phyloP scores from a whole-genome alignment of 805 yeast genomes.

The Candida ovalis region DNA sequence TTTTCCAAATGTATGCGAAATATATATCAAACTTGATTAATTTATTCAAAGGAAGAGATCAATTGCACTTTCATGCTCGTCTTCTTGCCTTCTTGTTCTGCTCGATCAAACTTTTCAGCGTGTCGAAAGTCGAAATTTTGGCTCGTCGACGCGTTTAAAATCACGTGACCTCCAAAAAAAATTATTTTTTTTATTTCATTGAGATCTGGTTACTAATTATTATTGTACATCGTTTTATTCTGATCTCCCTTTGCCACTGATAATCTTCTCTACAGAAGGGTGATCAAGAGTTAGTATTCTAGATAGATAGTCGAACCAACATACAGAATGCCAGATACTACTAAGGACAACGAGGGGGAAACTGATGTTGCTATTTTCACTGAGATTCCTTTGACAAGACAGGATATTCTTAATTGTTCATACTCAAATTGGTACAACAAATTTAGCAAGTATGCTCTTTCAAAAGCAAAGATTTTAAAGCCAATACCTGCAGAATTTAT shows the following conservation, averaged over 20 bases:
- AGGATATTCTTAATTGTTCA: constrained; percentile 48
- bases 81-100: background rate
- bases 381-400: constrained; percentile 27
- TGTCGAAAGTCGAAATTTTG: constrained; percentile 1
- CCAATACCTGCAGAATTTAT: constrained; percentile 58
- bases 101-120: constrained; percentile 1
- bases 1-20: background rate
- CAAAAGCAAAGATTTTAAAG: constrained; percentile 48
- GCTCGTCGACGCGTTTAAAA: background rate
- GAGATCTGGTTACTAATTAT: background rate
- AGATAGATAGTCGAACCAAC: too few species aligned
- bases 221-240: background rate
- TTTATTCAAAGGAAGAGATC: background rate
- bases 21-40: background rate
- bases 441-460: constrained; percentile 42
- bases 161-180: too few species aligned
- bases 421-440: constrained; percentile 58
- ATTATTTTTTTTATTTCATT: background rate
- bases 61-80: background rate
- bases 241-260: background rate
- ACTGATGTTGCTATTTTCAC: constrained; percentile 17
- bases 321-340: background rate
- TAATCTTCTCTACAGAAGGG: too few species aligned
- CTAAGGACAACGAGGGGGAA: background rate
- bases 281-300: too few species aligned